These are phyloP conservation scores for Rhizophora mangle DNA, from an alignment of 345 rosid genomes.

Conservation along the genomic window DNA sequence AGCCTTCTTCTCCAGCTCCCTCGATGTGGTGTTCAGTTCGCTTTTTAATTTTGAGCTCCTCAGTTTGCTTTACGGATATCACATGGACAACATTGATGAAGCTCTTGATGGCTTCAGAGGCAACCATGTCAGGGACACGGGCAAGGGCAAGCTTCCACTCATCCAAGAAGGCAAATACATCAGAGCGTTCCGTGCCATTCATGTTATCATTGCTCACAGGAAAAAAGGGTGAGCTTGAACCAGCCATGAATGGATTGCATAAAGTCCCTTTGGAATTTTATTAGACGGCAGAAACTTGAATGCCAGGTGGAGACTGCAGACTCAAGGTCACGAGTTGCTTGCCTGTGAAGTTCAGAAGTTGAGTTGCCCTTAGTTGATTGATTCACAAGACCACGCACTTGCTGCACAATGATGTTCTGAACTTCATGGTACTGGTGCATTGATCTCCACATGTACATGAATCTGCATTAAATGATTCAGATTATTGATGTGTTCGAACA, in stretches of 20 bases:
- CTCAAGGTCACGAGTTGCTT: slow-evolving; percentile 93
- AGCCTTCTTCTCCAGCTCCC: slow-evolving; percentile 93
- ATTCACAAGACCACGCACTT: slow-evolving; percentile 88
- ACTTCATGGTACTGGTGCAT: slow-evolving; percentile 87
- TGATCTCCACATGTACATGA: slow-evolving; percentile 96
- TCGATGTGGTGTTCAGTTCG: slow-evolving; percentile 67
- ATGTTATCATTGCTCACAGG: slow-evolving; percentile 61
- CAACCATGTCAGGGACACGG: slow-evolving; percentile 91
- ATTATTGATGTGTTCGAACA: not conserved
- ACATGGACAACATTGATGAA: slow-evolving; percentile 76
- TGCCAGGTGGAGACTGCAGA: slow-evolving; percentile 87
- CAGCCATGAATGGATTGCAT: slow-evolving; percentile 74
- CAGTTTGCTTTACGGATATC: slow-evolving; percentile 70
- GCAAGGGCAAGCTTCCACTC: slow-evolving; percentile 96
- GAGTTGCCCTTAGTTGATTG: slow-evolving; percentile 68
- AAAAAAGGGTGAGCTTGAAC: slow-evolving; percentile 81
- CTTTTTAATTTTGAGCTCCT: slow-evolving; percentile 79
- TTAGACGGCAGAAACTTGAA: slow-evolving; percentile 70
- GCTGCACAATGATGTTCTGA: slow-evolving; percentile 84
- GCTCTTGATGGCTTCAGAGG: slow-evolving; percentile 98
- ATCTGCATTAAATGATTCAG: slow-evolving; percentile 42
- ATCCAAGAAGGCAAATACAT: slow-evolving; percentile 65
- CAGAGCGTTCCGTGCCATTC: slow-evolving; percentile 41
- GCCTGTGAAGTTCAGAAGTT: slow-evolving; percentile 85
- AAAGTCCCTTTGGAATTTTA: slow-evolving; percentile 85